phyloP scores from a whole-genome alignment of 352 stramenopile species.

The Halophytophthora batemanensis region DNA sequence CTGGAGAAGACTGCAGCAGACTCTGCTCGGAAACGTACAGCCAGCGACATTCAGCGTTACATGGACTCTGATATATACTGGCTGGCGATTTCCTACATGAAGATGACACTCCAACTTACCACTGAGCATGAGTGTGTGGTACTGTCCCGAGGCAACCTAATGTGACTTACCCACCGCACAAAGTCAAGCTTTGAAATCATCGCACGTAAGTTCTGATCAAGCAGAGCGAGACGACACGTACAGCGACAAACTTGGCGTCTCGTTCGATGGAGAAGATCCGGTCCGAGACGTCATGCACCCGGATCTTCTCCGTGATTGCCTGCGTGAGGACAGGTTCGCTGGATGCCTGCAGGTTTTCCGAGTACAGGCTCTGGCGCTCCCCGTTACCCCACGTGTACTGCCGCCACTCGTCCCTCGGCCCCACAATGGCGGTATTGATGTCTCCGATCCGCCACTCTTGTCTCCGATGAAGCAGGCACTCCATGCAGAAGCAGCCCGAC shows the following conservation, averaged over 20 bases:
- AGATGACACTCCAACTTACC: constrained; percentile 22
- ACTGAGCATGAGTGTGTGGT: constrained; percentile 71
- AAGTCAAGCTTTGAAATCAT: neutral
- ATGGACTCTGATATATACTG: neutral
- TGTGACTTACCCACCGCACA: neutral
- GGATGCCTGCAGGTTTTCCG: constrained; percentile 4
- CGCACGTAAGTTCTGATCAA: neutral
- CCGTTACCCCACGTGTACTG: constrained; percentile 64
- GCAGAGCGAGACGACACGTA: constrained; percentile 10
- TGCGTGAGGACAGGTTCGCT: constrained; percentile 33
- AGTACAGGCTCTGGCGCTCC: constrained; percentile 45
- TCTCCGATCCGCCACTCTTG: constrained; percentile 79
- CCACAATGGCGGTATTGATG: constrained; percentile 58
- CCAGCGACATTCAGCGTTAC: neutral
- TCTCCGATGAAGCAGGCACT: constrained; percentile 66
- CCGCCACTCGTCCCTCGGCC: constrained; percentile 60
- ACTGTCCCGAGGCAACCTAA: constrained; percentile 69
- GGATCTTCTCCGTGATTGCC: constrained; percentile 46
- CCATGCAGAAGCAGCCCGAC: constrained; percentile 71
- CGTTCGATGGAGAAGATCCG: constrained; percentile 45
- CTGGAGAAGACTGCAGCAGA: constrained; percentile 64
- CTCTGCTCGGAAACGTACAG: constrained; percentile 27
- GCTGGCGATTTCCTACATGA: neutral
- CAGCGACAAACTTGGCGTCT: constrained; percentile 64
- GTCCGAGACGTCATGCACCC: constrained; percentile 35